Conservation (phyloP, 768 basidiomycete species). For the Hemileccinum rubropunctum region DNA sequence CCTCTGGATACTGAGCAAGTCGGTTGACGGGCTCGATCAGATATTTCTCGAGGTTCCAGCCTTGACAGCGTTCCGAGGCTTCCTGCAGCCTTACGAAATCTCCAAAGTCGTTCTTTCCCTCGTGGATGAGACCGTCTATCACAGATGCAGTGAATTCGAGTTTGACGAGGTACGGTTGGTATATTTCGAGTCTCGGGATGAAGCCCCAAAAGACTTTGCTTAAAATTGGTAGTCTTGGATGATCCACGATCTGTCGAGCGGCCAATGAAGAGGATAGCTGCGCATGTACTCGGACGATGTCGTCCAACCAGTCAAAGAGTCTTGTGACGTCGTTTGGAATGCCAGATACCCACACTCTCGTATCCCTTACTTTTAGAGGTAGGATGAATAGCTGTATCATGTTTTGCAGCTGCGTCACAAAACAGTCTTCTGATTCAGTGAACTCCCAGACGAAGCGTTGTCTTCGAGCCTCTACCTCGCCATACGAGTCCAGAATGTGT, state of each 20-base stretch:
- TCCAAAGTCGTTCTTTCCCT: conserved; percentile 69
- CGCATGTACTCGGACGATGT: conserved; percentile 75
- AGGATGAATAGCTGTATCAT: conserved; percentile 73
- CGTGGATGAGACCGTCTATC: conserved; percentile 48
- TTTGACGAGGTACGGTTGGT: conserved; percentile 82
- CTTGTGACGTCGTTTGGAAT: conserved; percentile 68
- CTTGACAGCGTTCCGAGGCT: conserved; percentile 47
- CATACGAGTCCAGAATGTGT: conserved; percentile 33
- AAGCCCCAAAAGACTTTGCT: conserved; percentile 59
- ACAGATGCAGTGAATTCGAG: conserved; percentile 57
- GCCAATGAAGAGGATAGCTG: conserved; percentile 54
- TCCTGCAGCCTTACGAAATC: conserved; percentile 79
- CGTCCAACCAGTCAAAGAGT: conserved; percentile 86
- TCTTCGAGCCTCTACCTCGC: conserved; percentile 52
- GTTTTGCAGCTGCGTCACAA: conserved; percentile 62
- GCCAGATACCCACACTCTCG: conserved; percentile 75
- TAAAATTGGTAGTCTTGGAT: conserved; percentile 48
- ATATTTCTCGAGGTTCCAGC: conserved; percentile 65
- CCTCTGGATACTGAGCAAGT: conserved; percentile 64
- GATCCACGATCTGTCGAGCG: conserved; percentile 38
- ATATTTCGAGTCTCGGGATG: conserved; percentile 69
- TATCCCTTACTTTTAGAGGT: conserved; percentile 72
- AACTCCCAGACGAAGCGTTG: conserved; percentile 71
- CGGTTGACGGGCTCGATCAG: conserved; percentile 75
- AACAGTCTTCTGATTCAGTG: conserved; percentile 61